phyloP scores from a whole-genome alignment of 257 asterid species.

The Plantago elongata region DNA sequence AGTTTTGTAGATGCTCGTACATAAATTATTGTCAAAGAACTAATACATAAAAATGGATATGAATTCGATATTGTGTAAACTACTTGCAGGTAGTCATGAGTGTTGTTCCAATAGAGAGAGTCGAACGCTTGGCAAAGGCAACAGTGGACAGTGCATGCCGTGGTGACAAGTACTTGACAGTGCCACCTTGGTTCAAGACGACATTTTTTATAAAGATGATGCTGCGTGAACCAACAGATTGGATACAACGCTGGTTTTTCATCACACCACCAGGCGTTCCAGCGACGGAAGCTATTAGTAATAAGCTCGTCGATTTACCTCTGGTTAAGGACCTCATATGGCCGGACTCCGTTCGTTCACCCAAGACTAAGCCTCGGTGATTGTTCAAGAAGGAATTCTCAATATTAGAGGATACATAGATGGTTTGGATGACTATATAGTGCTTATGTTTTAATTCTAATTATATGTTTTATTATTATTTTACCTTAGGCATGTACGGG shows the following conservation, averaged over 20 bases:
- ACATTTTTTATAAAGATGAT: constrained; percentile 28
- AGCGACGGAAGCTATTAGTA: constrained; percentile 44
- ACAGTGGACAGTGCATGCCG: constrained; percentile 49
- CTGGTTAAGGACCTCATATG: constrained; percentile 41
- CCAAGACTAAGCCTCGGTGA: constrained; percentile 36
- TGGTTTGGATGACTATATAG: too few species aligned
- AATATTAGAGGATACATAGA: too few species aligned
- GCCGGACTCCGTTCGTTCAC: constrained; percentile 54
- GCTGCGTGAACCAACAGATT: constrained; percentile 43
- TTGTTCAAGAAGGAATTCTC: constrained; percentile 22
- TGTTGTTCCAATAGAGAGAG: constrained; percentile 37
- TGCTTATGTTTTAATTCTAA: too few species aligned
- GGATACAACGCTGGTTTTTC: constrained; percentile 51
- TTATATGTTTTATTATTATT: too few species aligned
- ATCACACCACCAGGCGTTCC: constrained; percentile 38
- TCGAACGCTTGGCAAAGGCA: constrained; percentile 38
- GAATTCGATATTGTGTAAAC: neutral
- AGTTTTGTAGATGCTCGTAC: constrained; percentile 14
- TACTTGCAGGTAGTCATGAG: constrained; percentile 36
- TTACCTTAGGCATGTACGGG: too few species aligned
- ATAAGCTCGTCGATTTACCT: constrained; percentile 39
- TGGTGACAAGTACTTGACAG: constrained; percentile 52
- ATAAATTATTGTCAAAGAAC: neutral
- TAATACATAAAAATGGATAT: neutral
- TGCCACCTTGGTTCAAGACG: constrained; percentile 47